phyloP scores from a whole-genome alignment of 768 basidiomycete species.

The Suillus clintonianus region DNA sequence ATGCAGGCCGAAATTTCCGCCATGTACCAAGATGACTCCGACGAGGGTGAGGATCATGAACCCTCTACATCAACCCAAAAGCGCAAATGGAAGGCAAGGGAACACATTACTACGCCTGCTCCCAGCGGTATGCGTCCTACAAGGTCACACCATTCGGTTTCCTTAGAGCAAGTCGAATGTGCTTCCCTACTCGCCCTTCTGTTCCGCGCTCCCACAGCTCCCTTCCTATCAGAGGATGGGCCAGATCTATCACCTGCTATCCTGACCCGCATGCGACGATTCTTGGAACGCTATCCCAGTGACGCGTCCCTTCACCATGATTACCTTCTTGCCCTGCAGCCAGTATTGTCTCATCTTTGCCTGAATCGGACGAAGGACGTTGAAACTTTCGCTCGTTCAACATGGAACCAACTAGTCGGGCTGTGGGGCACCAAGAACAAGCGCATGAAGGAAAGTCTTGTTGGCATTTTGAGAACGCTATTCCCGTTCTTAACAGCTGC shows the following conservation, averaged over 20 bases:
- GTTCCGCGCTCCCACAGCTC: slow-evolving; percentile 58
- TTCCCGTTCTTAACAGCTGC: slow-evolving; percentile 67
- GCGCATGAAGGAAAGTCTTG: slow-evolving; percentile 73
- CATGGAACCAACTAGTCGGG: slow-evolving; percentile 65
- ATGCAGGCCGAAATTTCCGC: slow-evolving; percentile 17
- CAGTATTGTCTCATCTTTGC: slow-evolving; percentile 72
- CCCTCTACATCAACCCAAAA: slow-evolving; percentile 12
- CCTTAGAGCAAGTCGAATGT: slow-evolving; percentile 70
- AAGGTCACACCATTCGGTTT: slow-evolving; percentile 34
- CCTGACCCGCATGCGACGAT: slow-evolving; percentile 58
- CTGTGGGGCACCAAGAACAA: slow-evolving; percentile 84
- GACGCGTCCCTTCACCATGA: slow-evolving; percentile 83
- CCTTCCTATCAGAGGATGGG: slow-evolving; percentile 46
- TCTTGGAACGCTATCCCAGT: slow-evolving; percentile 63
- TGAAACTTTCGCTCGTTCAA: slow-evolving; percentile 55
- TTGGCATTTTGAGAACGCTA: slow-evolving; percentile 70
- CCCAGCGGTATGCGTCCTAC: slow-evolving; percentile 20
- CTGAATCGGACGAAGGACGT: slow-evolving; percentile 69
- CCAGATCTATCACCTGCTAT: slow-evolving; percentile 46
- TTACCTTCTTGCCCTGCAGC: slow-evolving; percentile 67
- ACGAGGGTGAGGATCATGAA: slow-evolving; percentile 29
- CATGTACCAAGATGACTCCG: slow-evolving; percentile 37
- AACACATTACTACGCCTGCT: slow-evolving; percentile 20
- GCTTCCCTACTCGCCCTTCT: slow-evolving; percentile 63
- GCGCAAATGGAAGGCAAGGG: slow-evolving; percentile 28